These are phyloP conservation scores for Heritiera fomes DNA, from an alignment of 345 rosid genomes.

Conservation along the genomic window DNA sequence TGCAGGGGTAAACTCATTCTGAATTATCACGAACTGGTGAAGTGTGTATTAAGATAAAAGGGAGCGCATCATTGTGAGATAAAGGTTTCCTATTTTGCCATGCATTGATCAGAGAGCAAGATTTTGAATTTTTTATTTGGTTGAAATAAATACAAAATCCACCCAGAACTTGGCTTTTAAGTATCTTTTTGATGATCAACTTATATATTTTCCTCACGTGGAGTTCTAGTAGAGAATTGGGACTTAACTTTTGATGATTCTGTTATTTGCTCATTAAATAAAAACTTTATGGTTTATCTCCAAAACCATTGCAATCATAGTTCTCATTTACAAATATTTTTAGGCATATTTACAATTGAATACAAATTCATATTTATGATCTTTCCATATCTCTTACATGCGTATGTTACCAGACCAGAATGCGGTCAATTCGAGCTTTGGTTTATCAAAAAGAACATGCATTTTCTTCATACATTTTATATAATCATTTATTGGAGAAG, in stretches of 20 bases:
- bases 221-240: not conserved
- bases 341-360: not conserved
- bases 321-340: not conserved
- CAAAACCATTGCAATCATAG: not conserved
- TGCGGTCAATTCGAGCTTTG: not conserved
- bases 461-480: not conserved
- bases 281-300: not conserved
- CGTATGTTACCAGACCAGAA: not conserved
- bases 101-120: not conserved
- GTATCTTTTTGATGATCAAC: not conserved
- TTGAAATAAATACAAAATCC: not conserved
- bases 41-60: conserved; percentile 26
- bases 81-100: not conserved
- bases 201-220: conserved; percentile 8
- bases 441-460: not conserved
- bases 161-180: not conserved
- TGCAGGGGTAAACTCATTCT: conserved; percentile 23
- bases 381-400: not conserved
- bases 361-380: not conserved
- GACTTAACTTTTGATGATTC: not conserved
- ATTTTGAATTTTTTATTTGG: not conserved
- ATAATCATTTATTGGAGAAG: not conserved
- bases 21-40: conserved; percentile 13
- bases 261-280: not conserved
- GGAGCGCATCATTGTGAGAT: conserved; percentile 23